Base-by-base conservation (phyloP, 768 basidiomycete species). In the Lactarius hengduanensis region DNA sequence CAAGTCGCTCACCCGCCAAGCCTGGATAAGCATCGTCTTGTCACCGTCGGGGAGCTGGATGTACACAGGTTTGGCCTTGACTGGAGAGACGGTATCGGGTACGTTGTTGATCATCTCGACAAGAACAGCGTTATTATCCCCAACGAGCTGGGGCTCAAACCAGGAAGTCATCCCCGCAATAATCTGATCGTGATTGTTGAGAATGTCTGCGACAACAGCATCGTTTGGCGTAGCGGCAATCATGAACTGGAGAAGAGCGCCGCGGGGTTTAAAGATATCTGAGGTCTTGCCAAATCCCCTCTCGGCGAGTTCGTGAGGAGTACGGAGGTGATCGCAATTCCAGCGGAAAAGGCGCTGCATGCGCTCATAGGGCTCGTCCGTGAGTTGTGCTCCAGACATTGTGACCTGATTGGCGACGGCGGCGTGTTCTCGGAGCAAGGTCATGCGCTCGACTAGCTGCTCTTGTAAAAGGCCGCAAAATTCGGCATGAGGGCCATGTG, bases 211-310 rank as follows among this genome's bases (percentile, higher is more conserved):
- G 8, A 80, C 78, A 34, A 88, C 76, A 4, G 75, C 73, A 64
- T 77, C 72, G 63, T 80, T 79, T 32, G 84, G 90, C 34, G 84
- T 89, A 13, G 91, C 92, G 0, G 86, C 85, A 32, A 86, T 79
- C 83, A 94, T 91, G 80, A 94, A 94, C 66, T 87, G 82, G 30
- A 94, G 78, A 11, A 92, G 84, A 4, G 92, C 86, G 2, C 82
- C 77, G 2, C 84, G 73, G 18, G 81, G 78, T 61, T 82, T 78
- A 70, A 72, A 72, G 57, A 73, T 66, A 16, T 63, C 59, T 2
- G 11, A 30, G 26, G 57, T 28, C 1, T n/a, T 41, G 22, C 57
- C 26, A 20, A 57, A 61, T 16, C 72, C 64, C 57, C 65, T 67
- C 18, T 71, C 69, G 32, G 75, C 76, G 66, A 83, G 72, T 4